These are phyloP conservation scores for Asterochloris erici DNA, from an alignment of 139 green algal species.

Conservation along the genomic window DNA sequence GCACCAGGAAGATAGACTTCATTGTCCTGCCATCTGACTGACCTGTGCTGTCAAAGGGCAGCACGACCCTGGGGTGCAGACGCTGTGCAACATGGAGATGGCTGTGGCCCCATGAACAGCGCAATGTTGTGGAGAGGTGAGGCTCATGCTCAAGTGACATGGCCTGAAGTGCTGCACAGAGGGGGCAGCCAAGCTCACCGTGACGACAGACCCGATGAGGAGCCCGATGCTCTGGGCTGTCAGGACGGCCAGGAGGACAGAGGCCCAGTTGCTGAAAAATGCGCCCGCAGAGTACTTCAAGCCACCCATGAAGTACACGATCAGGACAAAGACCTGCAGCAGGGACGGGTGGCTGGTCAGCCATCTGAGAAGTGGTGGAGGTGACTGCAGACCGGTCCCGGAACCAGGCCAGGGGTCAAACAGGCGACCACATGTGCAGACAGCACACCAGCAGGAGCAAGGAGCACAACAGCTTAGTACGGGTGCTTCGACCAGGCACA, in stretches of 20 bases:
- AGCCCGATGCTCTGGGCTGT: constrained; percentile 60
- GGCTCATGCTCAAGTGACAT: no score
- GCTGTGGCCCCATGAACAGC: no score
- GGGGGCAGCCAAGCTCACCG: constrained; percentile 26
- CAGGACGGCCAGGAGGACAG: constrained; percentile 47
- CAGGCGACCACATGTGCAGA: no score
- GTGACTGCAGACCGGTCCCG: no score
- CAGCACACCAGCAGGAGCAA: not conserved
- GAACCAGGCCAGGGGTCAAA: no score
- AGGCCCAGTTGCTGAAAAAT: constrained; percentile 66
- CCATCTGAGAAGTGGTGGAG: no score
- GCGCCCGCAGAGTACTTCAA: constrained; percentile 36
- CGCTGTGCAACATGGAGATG: not conserved
- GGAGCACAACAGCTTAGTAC: not conserved
- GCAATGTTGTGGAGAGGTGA: no score
- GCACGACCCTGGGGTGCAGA: no score
- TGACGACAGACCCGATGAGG: constrained; percentile 67
- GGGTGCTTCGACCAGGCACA: not conserved
- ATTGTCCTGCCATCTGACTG: no score
- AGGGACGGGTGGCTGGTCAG: no score
- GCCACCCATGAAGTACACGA: constrained; percentile 50
- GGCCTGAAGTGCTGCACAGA: not conserved
- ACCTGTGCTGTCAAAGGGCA: no score
- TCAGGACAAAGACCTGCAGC: constrained; percentile 18
- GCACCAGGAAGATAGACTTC: no score